These are phyloP conservation scores for Botrytis byssoidea DNA, from an alignment of 2,329 filamentous ascomycete species.

Conservation along the genomic window DNA sequence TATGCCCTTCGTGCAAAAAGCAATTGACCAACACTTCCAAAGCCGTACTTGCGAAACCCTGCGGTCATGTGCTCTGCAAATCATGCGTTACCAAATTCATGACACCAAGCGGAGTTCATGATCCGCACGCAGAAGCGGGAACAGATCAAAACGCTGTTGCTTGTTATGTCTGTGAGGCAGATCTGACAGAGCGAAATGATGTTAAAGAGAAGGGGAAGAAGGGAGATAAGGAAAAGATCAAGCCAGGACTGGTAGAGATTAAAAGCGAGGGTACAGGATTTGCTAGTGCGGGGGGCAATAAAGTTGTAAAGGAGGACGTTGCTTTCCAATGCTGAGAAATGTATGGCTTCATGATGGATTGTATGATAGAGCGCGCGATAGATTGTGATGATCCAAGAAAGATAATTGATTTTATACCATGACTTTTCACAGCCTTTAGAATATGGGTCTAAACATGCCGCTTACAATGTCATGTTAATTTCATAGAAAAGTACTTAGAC, in stretches of 20 bases:
- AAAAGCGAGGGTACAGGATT: constrained; percentile 89
- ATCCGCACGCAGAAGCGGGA: constrained; percentile 56
- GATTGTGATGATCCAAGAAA: background rate
- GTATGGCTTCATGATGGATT: background rate
- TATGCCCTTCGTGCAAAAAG: constrained; percentile 87
- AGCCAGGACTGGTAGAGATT: constrained; percentile 73
- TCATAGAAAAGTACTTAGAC: background rate
- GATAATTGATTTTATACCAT: background rate
- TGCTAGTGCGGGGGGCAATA: constrained; percentile 79
- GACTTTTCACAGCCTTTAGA: background rate
- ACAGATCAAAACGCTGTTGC: constrained; percentile 52
- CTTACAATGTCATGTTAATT: background rate
- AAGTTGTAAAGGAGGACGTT: constrained; percentile 75
- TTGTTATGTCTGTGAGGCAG: constrained; percentile 86
- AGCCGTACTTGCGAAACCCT: constrained; percentile 80
- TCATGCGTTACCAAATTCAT: constrained; percentile 84
- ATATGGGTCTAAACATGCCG: background rate
- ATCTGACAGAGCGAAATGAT: constrained; percentile 55
- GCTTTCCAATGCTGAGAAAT: constrained; percentile 71
- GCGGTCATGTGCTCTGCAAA: constrained; percentile 88
- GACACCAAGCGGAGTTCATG: constrained; percentile 52
- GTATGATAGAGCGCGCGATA: background rate
- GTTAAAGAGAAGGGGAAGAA: constrained; percentile 48
- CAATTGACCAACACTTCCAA: constrained; percentile 76
- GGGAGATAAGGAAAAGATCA: constrained; percentile 57